Evolutionary conservation across 2,329 filamentous ascomycete species (phyloP).

Genomic region (Knoxdaviesia capensis): DNA sequence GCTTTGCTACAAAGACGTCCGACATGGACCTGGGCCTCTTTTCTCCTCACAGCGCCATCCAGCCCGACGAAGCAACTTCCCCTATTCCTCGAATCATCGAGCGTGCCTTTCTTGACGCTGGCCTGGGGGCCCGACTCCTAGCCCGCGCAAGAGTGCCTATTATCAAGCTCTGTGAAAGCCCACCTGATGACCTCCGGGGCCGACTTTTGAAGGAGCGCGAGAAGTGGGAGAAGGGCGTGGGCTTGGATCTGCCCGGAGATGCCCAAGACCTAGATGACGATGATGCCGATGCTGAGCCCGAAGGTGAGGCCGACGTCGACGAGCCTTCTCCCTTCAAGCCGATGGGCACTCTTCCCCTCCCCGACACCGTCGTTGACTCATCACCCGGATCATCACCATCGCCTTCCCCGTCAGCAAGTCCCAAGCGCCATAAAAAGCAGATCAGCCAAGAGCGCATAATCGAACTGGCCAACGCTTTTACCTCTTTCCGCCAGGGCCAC

Average conservation of each 20-base stretch:
- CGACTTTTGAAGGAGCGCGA: constrained; percentile 43
- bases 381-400: too few species aligned
- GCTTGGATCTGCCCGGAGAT: constrained; percentile 13
- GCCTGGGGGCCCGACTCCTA: constrained; percentile 57
- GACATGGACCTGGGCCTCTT: constrained; percentile 79
- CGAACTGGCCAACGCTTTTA: too few species aligned
- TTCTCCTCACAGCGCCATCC: constrained; percentile 35
- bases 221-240: constrained; percentile 48
- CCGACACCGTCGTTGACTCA: too few species aligned
- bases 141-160: constrained; percentile 69
- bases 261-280: constrained; percentile 13
- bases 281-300: constrained; percentile 8
- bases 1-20: constrained; percentile 71
- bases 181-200: constrained; percentile 35
- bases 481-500: too few species aligned
- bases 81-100: constrained; percentile 57
- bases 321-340: too few species aligned
- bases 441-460: too few species aligned
- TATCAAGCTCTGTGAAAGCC: constrained; percentile 64
- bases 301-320: too few species aligned
- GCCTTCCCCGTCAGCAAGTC: too few species aligned
- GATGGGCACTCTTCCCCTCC: too few species aligned
- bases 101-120: constrained; percentile 49
- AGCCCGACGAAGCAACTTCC: constrained; percentile 32
- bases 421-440: too few species aligned